Base-by-base conservation (phyloP, 1,284 basidiomycete species). In the Tilletia horrida region DNA sequence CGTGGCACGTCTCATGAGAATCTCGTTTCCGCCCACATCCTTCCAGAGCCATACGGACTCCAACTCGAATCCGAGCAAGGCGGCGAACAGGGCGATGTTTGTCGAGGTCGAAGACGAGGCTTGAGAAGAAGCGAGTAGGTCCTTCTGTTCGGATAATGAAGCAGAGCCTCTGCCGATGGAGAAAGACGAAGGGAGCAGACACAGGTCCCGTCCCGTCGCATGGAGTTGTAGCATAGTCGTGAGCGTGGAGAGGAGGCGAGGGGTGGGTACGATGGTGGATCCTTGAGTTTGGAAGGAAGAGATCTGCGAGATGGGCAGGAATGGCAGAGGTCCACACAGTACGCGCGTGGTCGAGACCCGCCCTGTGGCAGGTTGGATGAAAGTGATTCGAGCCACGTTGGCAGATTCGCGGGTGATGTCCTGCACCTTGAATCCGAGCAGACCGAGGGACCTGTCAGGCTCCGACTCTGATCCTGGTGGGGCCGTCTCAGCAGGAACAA, bases 31-130 rank as follows among this genome's bases (percentile, higher is more conserved):
- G 14, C 76, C 73, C 0, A 83, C 65, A 52, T 83, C 83, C 65
- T 83, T 83, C 73, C 78, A 83, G 2, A 83, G 73, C 74, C 82
- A 82, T 1, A 83, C 68, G 2, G 77, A 73, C 65, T 83, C 81
- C 45, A 81, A 72, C 8, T 73, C 75, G 66, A 83, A 83, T 0
- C 83, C 83, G 14, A 83, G 71, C 8, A 82, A 65, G 6, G 74
- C 57, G 11, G 78, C 81, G 71, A 83, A 83, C 3, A 82, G 70
- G 1, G 69, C 50, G 57, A 83, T 81, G 48, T 77, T 69, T 8
- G 82, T 77, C 1, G 81, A 77, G 6, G 82, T 83, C 27, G 82
- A 83, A 0, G 80, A 79, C 1, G 81, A 83, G 7, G 79, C 70
- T 44, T 79, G 78, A 0, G 74, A 69, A 1, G 73, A 68, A 62